Evolutionary conservation across 768 basidiomycete species (phyloP).

Genomic region (Guyanaporus albipodus): DNA sequence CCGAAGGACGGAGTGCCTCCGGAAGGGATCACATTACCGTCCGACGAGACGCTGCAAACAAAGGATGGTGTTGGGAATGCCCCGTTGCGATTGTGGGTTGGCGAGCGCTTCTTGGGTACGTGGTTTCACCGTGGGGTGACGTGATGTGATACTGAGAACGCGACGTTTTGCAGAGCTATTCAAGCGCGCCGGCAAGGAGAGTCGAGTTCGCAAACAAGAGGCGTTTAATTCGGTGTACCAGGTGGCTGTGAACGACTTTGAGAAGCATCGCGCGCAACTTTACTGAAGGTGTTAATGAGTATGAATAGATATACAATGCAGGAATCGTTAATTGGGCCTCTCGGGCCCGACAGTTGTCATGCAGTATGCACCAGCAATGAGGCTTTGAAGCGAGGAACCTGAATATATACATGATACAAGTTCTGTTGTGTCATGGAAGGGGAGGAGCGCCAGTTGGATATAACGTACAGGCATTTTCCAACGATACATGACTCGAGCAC

Average conservation of each 20-base stretch:
- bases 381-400: too few species aligned
- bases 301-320: not conserved
- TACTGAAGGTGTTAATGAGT: conserved; percentile 6
- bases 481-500: too few species aligned
- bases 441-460: too few species aligned
- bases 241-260: conserved; percentile 23
- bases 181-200: conserved; percentile 51
- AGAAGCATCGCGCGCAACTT: conserved; percentile 11
- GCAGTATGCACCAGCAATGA: not conserved
- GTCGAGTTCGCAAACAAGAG: conserved; percentile 43
- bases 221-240: conserved; percentile 37
- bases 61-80: conserved; percentile 53
- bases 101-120: conserved; percentile 63
- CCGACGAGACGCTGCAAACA: conserved; percentile 6
- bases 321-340: too few species aligned
- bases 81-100: conserved; percentile 66
- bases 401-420: not conserved
- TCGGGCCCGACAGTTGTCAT: too few species aligned
- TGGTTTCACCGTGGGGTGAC: not conserved
- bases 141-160: not conserved
- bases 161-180: conserved; percentile 47
- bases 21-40: not conserved
- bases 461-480: too few species aligned
- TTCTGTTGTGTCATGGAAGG: not conserved
- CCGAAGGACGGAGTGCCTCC: conserved; percentile 20